Evolutionary conservation across 2,329 filamentous ascomycete species (phyloP).

Genomic region (Magnaporthiopsis rhizophila): DNA sequence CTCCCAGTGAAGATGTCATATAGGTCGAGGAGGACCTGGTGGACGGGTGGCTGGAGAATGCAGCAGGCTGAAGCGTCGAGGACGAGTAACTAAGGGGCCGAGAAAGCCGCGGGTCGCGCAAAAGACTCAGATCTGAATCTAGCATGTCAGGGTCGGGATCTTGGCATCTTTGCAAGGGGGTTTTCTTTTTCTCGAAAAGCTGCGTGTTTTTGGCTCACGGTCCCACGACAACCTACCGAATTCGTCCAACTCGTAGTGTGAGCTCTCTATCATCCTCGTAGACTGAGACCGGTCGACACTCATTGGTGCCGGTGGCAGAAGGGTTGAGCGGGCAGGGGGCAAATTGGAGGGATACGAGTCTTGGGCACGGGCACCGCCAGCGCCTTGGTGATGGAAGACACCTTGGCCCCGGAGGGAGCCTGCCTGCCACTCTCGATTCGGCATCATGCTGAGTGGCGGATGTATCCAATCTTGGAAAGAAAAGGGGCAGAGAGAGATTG

Average conservation of each 20-base stretch:
- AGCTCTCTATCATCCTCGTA: neutral
- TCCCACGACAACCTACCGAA: neutral
- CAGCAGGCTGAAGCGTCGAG: neutral
- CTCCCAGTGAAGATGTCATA: too few relatives aligned
- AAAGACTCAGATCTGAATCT: neutral
- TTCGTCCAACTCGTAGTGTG: neutral
- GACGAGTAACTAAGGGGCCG: neutral
- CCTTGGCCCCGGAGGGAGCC: neutral
- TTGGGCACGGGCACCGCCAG: too few relatives aligned
- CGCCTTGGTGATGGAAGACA: neutral
- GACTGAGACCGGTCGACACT: neutral
- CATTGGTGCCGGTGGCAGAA: neutral
- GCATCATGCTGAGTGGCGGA: neutral
- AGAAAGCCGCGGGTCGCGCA: neutral
- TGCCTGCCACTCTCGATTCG: neutral
- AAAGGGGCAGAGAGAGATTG: neutral
- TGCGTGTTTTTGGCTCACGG: neutral
- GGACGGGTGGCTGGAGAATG: neutral
- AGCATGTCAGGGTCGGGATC: neutral
- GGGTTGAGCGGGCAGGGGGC: neutral
- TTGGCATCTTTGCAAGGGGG: neutral
- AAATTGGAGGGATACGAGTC: neutral
- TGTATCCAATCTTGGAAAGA: neutral
- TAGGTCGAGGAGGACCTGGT: neutral
- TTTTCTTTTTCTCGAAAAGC: neutral